A percentile compares a stretch with the other conserved stretches of the same genome.
Evolutionary conservation across 148 eudicot species (phyloP).

Genomic region (Suaeda aralocaspica): DNA sequence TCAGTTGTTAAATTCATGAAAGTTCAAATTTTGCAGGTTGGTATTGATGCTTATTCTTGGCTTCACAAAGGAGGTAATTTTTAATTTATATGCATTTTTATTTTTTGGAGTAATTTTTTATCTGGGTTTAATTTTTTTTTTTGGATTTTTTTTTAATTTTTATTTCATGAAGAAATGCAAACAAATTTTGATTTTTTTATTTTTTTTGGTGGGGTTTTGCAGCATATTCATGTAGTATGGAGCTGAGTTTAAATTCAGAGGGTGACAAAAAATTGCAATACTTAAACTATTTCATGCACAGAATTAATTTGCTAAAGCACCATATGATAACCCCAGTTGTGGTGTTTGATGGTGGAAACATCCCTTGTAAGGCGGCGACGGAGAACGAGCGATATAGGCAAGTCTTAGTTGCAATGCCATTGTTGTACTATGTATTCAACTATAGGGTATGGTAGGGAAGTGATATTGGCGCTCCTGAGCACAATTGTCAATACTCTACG

Average conservation of each 20-base stretch:
- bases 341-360: slow-evolving; percentile 74
- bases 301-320: slow-evolving; percentile 63
- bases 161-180: not conserved
- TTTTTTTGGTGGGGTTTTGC: not conserved
- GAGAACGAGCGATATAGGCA: slow-evolving; percentile 70
- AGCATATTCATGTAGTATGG: slow-evolving; percentile 94
- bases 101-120: too few relatives aligned
- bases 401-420: not conserved
- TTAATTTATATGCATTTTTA: too few relatives aligned
- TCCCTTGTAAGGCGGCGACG: slow-evolving; percentile 67
- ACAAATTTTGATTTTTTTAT: too few relatives aligned
- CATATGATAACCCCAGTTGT: slow-evolving; percentile 71
- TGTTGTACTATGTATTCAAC: not conserved
- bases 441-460: too few relatives aligned
- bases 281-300: slow-evolving; percentile 72
- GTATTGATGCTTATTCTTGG: slow-evolving; percentile 93
- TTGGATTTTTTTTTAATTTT: not conserved
- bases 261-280: slow-evolving; percentile 74
- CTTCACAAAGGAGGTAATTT: slow-evolving; percentile 81
- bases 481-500: too few relatives aligned
- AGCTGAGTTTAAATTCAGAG: slow-evolving; percentile 53
- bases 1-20: slow-evolving; percentile 2
- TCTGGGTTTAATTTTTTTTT: not conserved
- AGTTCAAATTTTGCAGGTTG: slow-evolving; percentile 46
- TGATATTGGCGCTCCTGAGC: too few relatives aligned